Evolutionary conservation across 179 eudicot genomes (phyloP).

Genomic region (Silene coronaria): DNA sequence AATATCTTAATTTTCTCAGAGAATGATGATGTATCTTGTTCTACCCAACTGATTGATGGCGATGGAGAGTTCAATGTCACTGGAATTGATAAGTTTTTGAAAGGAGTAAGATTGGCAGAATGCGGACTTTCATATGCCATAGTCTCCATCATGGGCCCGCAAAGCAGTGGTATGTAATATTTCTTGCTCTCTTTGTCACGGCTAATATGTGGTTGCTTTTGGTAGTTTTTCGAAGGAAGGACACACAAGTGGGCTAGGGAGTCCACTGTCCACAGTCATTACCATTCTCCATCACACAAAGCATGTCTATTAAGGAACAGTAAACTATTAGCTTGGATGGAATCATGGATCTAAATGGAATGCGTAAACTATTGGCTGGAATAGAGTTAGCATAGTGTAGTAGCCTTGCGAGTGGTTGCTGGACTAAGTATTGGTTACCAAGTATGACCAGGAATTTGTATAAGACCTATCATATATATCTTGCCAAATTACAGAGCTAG

Average conservation of each 20-base stretch:
- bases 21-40: slow-evolving; percentile 27
- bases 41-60: slow-evolving; percentile 50
- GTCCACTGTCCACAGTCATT: too few relatives aligned
- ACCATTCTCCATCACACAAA: too few relatives aligned
- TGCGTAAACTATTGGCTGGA: not conserved
- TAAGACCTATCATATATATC: not conserved
- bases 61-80: slow-evolving; percentile 48
- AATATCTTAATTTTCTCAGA: slow-evolving; percentile 20
- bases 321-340: not conserved
- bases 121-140: slow-evolving; percentile 63
- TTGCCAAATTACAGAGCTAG: not conserved
- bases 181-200: not conserved
- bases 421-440: not conserved
- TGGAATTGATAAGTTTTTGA: slow-evolving; percentile 46
- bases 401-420: not conserved
- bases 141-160: slow-evolving; percentile 75
- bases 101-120: slow-evolving; percentile 39
- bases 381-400: not conserved
- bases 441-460: not conserved
- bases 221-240: not conserved
- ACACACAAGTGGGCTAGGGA: too few relatives aligned
- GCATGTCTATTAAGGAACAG: too few relatives aligned
- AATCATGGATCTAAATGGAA: not conserved
- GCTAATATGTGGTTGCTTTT: not conserved
- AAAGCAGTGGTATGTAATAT: slow-evolving; percentile 56